A percentile compares a stretch with the other conserved stretches of the same genome.
Evolutionary conservation across 768 basidiomycete genomes (phyloP).

Genomic region (Boletus rex-veris): DNA sequence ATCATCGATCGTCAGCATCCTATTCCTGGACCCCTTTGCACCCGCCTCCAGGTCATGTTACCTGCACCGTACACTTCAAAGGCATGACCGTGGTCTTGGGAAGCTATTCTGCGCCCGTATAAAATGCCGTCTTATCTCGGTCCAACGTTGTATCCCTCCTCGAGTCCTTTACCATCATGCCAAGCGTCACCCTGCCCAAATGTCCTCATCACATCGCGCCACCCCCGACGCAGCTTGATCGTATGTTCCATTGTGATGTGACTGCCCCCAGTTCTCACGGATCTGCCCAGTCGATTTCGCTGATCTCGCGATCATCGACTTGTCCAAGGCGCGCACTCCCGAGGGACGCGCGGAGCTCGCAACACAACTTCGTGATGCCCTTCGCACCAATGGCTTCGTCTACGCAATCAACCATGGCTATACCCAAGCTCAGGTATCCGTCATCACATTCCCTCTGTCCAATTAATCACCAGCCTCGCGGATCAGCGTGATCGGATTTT

Average conservation of each 20-base stretch:
- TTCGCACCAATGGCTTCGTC: conserved; percentile 41
- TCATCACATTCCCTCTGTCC: not conserved
- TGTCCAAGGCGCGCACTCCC: conserved; percentile 39
- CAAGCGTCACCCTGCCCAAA: conserved; percentile 28
- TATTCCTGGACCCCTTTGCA: not conserved
- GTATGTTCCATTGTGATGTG: conserved; percentile 23
- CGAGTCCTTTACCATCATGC: conserved; percentile 21
- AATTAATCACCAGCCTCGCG: conserved; percentile 11
- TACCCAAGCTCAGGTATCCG: conserved; percentile 34
- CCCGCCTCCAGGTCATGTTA: not conserved
- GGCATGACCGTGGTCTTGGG: not conserved
- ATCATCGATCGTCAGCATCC: not conserved
- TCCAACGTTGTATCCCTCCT: too few relatives aligned
- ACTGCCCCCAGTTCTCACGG: conserved; percentile 7
- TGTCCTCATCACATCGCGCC: conserved; percentile 35
- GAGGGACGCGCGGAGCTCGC: conserved; percentile 43
- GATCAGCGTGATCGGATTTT: conserved; percentile 44
- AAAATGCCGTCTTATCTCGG: too few relatives aligned
- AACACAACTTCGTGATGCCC: conserved; percentile 42
- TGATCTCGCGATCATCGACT: conserved; percentile 50
- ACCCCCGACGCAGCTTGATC: conserved; percentile 30
- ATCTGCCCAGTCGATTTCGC: conserved; percentile 44
- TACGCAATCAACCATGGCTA: conserved; percentile 40
- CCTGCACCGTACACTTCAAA: not conserved
- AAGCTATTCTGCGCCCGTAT: not conserved